Percentiles rank a stretch among this genome's conserved stretches.
phyloP scores from a whole-genome alignment of 192 early-diverging fungal genomes.

The Piromyces finnis region DNA sequence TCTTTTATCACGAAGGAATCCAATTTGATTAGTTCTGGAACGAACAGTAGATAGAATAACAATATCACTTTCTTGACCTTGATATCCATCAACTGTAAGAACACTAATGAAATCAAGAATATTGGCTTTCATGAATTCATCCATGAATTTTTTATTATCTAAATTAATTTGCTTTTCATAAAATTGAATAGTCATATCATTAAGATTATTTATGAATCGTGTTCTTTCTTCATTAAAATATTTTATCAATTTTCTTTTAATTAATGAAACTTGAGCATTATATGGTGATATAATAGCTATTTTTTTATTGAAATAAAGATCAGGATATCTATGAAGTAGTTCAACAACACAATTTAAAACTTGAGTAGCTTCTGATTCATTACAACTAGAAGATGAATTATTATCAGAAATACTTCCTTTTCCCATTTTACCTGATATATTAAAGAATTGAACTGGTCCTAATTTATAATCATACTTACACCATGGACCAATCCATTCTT shows the following conservation, averaged over 20 bases:
- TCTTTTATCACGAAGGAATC: conserved; percentile 63
- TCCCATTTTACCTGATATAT: conserved; percentile 23
- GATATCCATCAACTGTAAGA: conserved; percentile 89
- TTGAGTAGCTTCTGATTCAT: no score
- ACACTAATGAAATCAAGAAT: conserved; percentile 62
- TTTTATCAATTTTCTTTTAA: conserved; percentile 41
- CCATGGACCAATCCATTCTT: conserved; percentile 47
- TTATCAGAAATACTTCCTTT: no score
- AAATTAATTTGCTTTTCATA: no score
- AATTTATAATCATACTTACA: conserved; percentile 8
- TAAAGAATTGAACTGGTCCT: conserved; percentile 56
- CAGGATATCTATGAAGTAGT: no score
- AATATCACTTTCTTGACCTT: conserved; percentile 93
- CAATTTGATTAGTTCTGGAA: conserved; percentile 30
- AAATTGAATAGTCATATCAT: no score
- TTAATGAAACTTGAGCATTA: conserved; percentile 56
- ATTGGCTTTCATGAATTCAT: conserved; percentile 24
- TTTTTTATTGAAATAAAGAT: conserved; percentile 27
- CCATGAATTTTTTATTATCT: no score
- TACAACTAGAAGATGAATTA: conserved; percentile 3
- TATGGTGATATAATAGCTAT: conserved; percentile 87
- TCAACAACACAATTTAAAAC: no score
- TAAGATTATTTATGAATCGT: no score
- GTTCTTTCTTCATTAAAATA: no score
- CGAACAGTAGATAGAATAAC: conserved; percentile 93